Evolutionary conservation across 768 basidiomycete species (phyloP), one percentile per base, ranked within the genome.

Genomic region (Rhizopogon roseolus): DNA sequence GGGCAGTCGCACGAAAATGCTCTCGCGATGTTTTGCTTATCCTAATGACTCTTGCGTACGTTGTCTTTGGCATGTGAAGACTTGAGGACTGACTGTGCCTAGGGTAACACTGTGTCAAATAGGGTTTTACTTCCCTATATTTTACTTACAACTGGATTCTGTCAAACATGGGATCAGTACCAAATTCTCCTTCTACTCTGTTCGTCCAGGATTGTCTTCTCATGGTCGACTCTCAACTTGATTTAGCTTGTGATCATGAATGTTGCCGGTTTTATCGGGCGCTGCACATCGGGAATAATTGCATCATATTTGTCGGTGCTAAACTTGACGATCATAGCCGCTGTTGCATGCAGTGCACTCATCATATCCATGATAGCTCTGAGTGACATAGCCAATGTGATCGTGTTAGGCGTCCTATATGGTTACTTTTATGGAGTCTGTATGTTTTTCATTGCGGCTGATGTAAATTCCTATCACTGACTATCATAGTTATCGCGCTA

Each of bases 91-190:
- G 11, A 34, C 38, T 32, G n/a, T 22, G 11, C 19, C 25, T 50
- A 67, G 66, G 38, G 66, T 61, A 27, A 61, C 49, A 10, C 40
- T 63, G n/a, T 71, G 72, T 14, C 60, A 73, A 6, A 57, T 64
- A 0, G 77, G 76, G 2, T 60, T 79, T 29, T 76, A 74, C 55
- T 80, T 77, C 49, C 80, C 82, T 0, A 72, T 78, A 42, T 84
- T 81, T 64, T 85, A 81, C 63, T 66, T 85, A n/a, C 84, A 85
- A 59, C 61, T 83, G 5, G 76, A 80, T 41, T 73, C 82, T 2
- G 71, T 81, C 11, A 70, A 69, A 52, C 79, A 80, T 45, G 78
- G 77, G 2, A 67, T 82, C 27, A 62, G 67, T 37, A 54, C 69
- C 2, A 67, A 64, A 22, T 67, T 85, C 14, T 75, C 83, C 0